These are phyloP conservation scores for Aspergillus homomorphus DNA, from an alignment of 495 filamentous ascomycete genomes.

Conservation along the genomic window DNA sequence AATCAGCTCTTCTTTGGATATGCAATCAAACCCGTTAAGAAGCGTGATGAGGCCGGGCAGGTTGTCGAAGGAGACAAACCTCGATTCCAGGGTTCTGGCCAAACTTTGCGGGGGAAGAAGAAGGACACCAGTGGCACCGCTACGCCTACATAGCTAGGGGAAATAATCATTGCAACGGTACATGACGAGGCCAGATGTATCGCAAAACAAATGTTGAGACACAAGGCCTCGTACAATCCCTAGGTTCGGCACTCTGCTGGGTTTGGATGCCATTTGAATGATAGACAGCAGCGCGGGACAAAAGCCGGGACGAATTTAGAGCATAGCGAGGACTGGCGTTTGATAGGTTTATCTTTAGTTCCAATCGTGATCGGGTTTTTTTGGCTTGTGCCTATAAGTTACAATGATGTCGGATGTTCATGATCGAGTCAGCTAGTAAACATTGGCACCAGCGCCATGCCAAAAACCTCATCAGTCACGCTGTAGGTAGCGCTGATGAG, in stretches of 20 bases:
- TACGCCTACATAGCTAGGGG: slow-evolving; percentile 36
- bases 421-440: too few relatives aligned
- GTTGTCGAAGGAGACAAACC: slow-evolving; percentile 61
- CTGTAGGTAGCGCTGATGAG: too few relatives aligned
- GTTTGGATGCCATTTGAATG: not conserved
- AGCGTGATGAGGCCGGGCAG: slow-evolving; percentile 67
- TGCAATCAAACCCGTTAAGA: slow-evolving; percentile 80
- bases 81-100: slow-evolving; percentile 81
- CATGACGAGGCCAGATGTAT: not conserved
- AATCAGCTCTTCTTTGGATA: slow-evolving; percentile 97
- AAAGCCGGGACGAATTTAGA: slow-evolving; percentile 10
- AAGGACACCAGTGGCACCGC: slow-evolving; percentile 45
- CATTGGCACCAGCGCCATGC: too few relatives aligned
- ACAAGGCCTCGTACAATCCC: not conserved
- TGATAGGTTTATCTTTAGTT: slow-evolving; percentile 5
- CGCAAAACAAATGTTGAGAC: not conserved
- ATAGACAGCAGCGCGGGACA: slow-evolving; percentile 2
- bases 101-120: slow-evolving; percentile 70
- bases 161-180: not conserved
- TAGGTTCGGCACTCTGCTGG: not conserved
- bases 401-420: too few relatives aligned
- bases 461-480: too few relatives aligned
- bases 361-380: not conserved
- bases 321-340: slow-evolving; percentile 36
- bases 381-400: not conserved